Conservation (phyloP, 169 alveolate genomes). For the Plasmodium falciparum region DNA sequence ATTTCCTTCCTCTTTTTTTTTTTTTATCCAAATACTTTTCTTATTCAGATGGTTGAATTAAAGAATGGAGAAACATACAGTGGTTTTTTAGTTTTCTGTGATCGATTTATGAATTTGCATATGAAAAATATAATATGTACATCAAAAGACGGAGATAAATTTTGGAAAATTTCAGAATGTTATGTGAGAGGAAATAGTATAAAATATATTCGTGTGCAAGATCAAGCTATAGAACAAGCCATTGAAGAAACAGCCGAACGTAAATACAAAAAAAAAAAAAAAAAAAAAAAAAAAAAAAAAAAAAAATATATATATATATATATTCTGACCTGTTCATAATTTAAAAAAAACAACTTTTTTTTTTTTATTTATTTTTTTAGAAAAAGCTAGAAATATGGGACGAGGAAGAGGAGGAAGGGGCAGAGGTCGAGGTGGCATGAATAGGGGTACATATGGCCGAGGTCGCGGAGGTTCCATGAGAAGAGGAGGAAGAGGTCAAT, state of each 20-base stretch:
- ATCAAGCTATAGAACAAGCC: slow-evolving; percentile 86
- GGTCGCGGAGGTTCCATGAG: slow-evolving; percentile 27
- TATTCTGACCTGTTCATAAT: neutral
- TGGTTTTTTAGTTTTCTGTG: slow-evolving; percentile 88
- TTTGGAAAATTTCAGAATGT: slow-evolving; percentile 88
- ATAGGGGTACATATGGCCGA: slow-evolving; percentile 36
- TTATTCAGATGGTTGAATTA: slow-evolving; percentile 86
- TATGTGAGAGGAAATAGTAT: slow-evolving; percentile 89
- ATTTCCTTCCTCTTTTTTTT: neutral
- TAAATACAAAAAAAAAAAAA: slow-evolving; percentile 33
- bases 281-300: slow-evolving; percentile 8
- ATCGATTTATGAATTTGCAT: slow-evolving; percentile 89
- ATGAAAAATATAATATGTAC: slow-evolving; percentile 88
- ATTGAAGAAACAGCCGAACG: slow-evolving; percentile 85
- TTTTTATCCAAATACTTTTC: neutral
- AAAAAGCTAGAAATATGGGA: slow-evolving; percentile 42
- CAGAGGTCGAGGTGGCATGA: slow-evolving; percentile 44
- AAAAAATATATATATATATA: neutral
- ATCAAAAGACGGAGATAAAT: slow-evolving; percentile 88
- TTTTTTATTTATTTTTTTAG: slow-evolving; percentile 19
- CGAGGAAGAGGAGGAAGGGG: slow-evolving; percentile 70
- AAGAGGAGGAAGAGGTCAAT: slow-evolving; percentile 35
- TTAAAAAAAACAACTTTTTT: neutral
- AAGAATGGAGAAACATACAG: slow-evolving; percentile 91
- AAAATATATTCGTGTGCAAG: slow-evolving; percentile 88